Percentiles rank a stretch among this genome's conserved stretches.
These are phyloP conservation scores for Solanum rostratum DNA, from an alignment of 257 asterid species.

Conservation along the genomic window DNA sequence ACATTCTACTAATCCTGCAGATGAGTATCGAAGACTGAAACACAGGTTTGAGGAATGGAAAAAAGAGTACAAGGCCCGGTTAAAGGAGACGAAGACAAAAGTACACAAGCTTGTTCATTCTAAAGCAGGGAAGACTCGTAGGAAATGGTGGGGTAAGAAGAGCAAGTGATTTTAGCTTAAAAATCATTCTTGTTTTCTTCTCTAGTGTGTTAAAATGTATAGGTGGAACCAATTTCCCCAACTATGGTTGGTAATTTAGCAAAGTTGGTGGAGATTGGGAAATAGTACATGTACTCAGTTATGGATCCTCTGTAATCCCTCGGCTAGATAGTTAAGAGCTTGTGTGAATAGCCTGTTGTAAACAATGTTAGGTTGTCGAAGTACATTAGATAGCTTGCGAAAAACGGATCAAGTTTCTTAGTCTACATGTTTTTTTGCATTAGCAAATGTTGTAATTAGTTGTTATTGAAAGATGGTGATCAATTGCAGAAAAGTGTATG, in stretches of 20 bases:
- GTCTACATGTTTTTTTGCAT: neutral
- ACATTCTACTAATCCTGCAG: slow-evolving; percentile 12
- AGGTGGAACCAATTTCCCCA: neutral
- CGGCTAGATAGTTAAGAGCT: neutral
- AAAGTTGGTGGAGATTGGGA: slow-evolving; percentile 2
- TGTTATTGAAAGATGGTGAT: neutral
- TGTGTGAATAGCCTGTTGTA: slow-evolving; percentile 17
- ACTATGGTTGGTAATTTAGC: neutral
- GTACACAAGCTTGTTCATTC: slow-evolving; percentile 21
- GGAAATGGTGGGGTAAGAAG: slow-evolving; percentile 75
- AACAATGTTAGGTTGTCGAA: slow-evolving; percentile 3
- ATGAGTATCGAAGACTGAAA: slow-evolving; percentile 46
- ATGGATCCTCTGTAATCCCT: slow-evolving; percentile 5
- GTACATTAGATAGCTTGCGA: slow-evolving; percentile 6
- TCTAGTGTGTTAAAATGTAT: neutral
- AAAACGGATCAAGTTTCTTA: neutral
- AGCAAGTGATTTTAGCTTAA: slow-evolving; percentile 18
- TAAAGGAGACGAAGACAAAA: slow-evolving; percentile 53
- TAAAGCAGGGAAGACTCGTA: slow-evolving; percentile 36
- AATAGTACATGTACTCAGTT: slow-evolving; percentile 7
- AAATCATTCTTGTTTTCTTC: neutral
- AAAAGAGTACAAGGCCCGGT: slow-evolving; percentile 49
- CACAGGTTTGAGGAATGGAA: slow-evolving; percentile 54
- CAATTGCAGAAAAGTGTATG: neutral
- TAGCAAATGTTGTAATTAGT: neutral